These are phyloP conservation scores for Scutellaria minor DNA, from an alignment of 257 asterid species.

Conservation along the genomic window DNA sequence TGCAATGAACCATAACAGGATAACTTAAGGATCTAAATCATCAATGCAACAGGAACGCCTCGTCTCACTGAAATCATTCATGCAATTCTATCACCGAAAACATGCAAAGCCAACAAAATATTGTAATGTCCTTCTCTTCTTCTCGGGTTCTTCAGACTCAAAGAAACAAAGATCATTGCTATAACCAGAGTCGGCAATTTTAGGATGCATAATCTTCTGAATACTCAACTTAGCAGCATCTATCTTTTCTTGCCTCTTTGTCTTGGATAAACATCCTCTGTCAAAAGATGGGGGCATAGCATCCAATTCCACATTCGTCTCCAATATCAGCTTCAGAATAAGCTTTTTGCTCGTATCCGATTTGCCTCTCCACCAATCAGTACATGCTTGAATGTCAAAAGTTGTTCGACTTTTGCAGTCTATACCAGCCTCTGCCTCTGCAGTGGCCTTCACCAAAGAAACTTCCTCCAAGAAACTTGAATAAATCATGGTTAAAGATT, in stretches of 20 bases:
- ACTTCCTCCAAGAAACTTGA: conserved; percentile 55
- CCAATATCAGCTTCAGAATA: conserved; percentile 58
- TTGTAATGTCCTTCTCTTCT: conserved; percentile 78
- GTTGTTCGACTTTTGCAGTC: conserved; percentile 37
- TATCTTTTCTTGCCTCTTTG: conserved; percentile 67
- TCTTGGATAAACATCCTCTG: conserved; percentile 45
- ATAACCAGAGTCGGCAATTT: conserved; percentile 23
- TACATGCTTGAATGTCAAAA: conserved; percentile 41
- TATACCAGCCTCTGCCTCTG: conserved; percentile 33
- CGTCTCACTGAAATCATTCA: neutral
- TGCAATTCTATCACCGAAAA: conserved; percentile 43
- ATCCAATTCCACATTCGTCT: conserved; percentile 76
- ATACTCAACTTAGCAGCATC: conserved; percentile 74
- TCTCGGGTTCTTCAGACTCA: conserved; percentile 39
- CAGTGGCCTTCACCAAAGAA: conserved; percentile 44
- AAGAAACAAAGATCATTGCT: conserved; percentile 21
- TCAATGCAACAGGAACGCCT: neutral
- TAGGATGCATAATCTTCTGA: conserved; percentile 61
- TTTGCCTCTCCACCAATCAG: conserved; percentile 89
- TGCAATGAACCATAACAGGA: no score
- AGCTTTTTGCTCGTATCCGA: conserved; percentile 81
- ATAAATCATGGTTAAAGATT: conserved; percentile 63
- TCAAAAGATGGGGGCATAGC: conserved; percentile 78
- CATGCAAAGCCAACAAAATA: conserved; percentile 70
- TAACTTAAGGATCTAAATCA: no score